Percentiles rank a stretch among this genome's conserved stretches.
Conservation (phyloP, 108 stramenopile species). For the Nitzschia sp. region DNA sequence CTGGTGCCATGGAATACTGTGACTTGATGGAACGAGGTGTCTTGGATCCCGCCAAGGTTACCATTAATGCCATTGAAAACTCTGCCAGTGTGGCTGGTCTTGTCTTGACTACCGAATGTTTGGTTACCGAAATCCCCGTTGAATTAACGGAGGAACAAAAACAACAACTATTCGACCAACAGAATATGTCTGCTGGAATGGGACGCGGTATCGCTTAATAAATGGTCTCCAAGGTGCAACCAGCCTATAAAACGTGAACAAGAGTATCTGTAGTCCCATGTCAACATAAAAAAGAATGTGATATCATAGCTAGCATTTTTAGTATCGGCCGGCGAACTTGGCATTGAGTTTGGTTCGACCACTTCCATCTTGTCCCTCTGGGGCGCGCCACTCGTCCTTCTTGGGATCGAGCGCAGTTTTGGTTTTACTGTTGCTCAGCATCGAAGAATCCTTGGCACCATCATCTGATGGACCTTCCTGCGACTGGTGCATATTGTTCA, state of each 20-base stretch:
- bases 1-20: constrained; percentile 82
- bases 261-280: not conserved
- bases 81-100: constrained; percentile 93
- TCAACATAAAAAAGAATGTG: not conserved
- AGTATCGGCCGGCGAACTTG: constrained; percentile 86
- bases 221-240: too few species aligned
- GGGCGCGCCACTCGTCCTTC: constrained; percentile 79
- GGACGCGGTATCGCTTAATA: constrained; percentile 16
- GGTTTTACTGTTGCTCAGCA: not conserved
- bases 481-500: constrained; percentile 13
- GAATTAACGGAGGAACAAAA: constrained; percentile 72
- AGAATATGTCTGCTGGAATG: constrained; percentile 85
- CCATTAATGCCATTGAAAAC: constrained; percentile 95
- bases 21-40: constrained; percentile 89
- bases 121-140: constrained; percentile 92
- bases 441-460: not conserved
- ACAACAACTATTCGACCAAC: constrained; percentile 83
- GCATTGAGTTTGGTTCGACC: constrained; percentile 76
- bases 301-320: constrained; percentile 1
- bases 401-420: constrained; percentile 35
- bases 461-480: not conserved
- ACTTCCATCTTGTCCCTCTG: constrained; percentile 76
- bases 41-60: constrained; percentile 96
- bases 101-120: constrained; percentile 95
- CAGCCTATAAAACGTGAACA: not conserved